Evolutionary conservation across 163 green algal genomes (phyloP), one percentile per base, ranked within the genome.

Genomic region (Prototheca cutis): DNA sequence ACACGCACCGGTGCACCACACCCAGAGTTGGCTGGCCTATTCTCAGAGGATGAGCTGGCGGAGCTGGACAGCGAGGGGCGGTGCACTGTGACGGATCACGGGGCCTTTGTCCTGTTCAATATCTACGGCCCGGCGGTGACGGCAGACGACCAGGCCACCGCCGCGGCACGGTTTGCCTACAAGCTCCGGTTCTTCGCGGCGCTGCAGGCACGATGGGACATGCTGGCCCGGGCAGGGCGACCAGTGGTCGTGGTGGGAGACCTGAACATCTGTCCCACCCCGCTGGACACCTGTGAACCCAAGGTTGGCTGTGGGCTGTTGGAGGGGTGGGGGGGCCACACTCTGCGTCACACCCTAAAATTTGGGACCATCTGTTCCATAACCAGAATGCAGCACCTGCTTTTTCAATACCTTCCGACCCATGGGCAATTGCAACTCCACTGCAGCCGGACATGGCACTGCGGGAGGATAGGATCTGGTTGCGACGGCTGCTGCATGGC

Each of bases 61-160:
- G 65, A 63, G 23, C 54, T 92, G 29, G 84, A 94, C 59, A 34
- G 39, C 4, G 86, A 94, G 65, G 85, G 83, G 7, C 67, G 86
- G 7, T 74, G 72, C 23, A 52, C 89, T 1, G 66, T 89, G 1
- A 91, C 80, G 6, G 74, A 90, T 53, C 86, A 90, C 67, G 78
- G 77, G 3, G 39, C 48, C 1, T 85, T 94, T 61, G 67, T 91
- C 25, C 62, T 94, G 3, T 73, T 90, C 61, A 94, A 94, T 56
- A 51, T 90, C n/a, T 91, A 91, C 54, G 83, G 69, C 4, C 80
- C 83, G 2, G 85, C 85, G n/a, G 73, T 93, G 23, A 85, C 72
- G 7, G 67, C 17, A 13, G 70, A 73, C 23, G 70, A 82, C 21
- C 51, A 65, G 2, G 68, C 80, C 25, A 62, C 30, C 2, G 62